Evolutionary conservation across 2,329 filamentous ascomycete genomes (phyloP), one percentile per base, ranked within the genome.

Genomic region (Phoma herbarum): DNA sequence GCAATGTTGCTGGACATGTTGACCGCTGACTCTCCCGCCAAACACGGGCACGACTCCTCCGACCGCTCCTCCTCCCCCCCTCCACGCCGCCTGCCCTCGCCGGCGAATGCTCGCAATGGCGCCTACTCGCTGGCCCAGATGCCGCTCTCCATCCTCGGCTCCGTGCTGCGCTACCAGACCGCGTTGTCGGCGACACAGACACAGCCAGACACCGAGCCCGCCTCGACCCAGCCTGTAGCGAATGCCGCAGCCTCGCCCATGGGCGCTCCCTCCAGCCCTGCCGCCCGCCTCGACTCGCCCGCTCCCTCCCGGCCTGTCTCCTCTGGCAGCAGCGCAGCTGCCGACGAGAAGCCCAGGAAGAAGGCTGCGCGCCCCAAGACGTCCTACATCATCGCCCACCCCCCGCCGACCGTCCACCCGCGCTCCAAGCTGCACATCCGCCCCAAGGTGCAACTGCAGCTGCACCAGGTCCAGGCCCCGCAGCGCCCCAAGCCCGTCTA

Each of bases 391-490:
- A 81, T 93, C 39, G 90, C 89, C 42, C 88, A 90, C 63, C 89
- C 90, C 0, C 89, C 58, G 81, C 89, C 62, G 80, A 83, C 68
- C 72, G 85, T 60, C 78, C 84, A 63, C 80, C 82, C 69, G 84
- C 69, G 77, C 50, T 75, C 88, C 69, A 90, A 89, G 70, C 81
- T 90, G 14, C 86, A 89, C 66, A 81, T 90, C 28, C 85, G 89
- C 16, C 89, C 90, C 11, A 86, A 86, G 51, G 78, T 92, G 18
- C 78, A 92, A 6, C 82, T 93, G 6, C 90, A 94, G 74, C 79
- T 93, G 16, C 90, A 93, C 69, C 83, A 86, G 57, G 74, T 92
- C n/a, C 81, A 84, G 2, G 77, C 82, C 39, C 83, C 86, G 60
- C 81, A 71, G 50, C 85, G 90, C 23, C 88, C 89, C 0, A 82